A percentile compares a stretch with the other conserved stretches of the same genome.
phyloP scores from a whole-genome alignment of 495 filamentous ascomycete genomes.

The Chaetomium tenue region DNA sequence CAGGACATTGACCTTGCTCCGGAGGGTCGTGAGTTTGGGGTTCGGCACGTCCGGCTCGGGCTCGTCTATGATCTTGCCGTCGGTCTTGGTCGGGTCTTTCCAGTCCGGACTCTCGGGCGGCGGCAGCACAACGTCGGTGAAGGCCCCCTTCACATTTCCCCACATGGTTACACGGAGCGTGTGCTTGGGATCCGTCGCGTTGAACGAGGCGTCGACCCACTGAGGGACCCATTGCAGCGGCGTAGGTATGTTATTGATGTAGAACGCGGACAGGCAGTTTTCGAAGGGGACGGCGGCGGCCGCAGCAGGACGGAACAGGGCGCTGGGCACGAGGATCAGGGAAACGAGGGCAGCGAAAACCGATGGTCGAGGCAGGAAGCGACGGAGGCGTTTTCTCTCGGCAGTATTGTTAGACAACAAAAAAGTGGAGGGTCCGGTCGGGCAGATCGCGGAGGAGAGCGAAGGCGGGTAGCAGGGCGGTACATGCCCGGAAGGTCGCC shows the following conservation, averaged over 20 bases:
- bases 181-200: slow-evolving; percentile 58
- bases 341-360: slow-evolving; percentile 6
- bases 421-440: background rate
- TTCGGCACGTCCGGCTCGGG: slow-evolving; percentile 48
- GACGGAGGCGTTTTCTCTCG: background rate
- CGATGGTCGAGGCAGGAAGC: background rate
- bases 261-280: slow-evolving; percentile 72
- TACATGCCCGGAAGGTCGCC: background rate
- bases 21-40: slow-evolving; percentile 67
- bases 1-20: slow-evolving; percentile 65
- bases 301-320: slow-evolving; percentile 34
- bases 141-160: slow-evolving; percentile 79
- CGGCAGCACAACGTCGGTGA: slow-evolving; percentile 49
- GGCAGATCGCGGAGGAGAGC: background rate
- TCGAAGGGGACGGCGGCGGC: slow-evolving; percentile 72
- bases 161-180: slow-evolving; percentile 78
- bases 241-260: slow-evolving; percentile 47
- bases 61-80: slow-evolving; percentile 74
- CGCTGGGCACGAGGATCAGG: slow-evolving; percentile 30
- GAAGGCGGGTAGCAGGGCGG: background rate
- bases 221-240: slow-evolving; percentile 78
- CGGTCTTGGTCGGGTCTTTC: slow-evolving; percentile 54
- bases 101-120: slow-evolving; percentile 53
- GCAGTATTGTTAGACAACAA: background rate
- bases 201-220: slow-evolving; percentile 69